A percentile compares a stretch with the other conserved stretches of the same genome.
These are phyloP conservation scores for Leucocoprinus sp. DNA, from an alignment of 768 basidiomycete genomes.

Conservation along the genomic window DNA sequence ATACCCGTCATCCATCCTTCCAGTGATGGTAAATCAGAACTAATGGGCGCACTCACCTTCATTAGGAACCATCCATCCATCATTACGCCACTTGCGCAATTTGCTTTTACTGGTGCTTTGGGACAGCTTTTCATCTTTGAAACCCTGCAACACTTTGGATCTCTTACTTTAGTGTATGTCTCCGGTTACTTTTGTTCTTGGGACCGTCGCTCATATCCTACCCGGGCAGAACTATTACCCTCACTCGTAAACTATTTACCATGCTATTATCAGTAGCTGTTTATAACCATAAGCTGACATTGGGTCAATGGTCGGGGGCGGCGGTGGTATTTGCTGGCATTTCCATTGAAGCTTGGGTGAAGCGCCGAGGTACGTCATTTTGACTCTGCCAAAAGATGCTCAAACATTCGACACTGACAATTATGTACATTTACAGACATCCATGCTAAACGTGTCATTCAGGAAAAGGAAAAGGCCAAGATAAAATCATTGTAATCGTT, in stretches of 20 bases:
- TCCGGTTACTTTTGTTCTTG: conserved; percentile 8
- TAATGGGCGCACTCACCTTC: conserved; percentile 63
- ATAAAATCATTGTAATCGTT: conserved; percentile 63
- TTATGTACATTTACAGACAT: conserved; percentile 42
- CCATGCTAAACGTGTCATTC: conserved; percentile 69
- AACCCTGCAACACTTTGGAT: conserved; percentile 87
- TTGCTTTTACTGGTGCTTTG: conserved; percentile 83
- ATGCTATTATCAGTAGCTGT: conserved; percentile 94
- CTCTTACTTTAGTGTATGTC: conserved; percentile 73
- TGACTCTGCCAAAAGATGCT: conserved; percentile 10
- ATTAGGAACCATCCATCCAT: conserved; percentile 72
- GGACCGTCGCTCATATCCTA: no score
- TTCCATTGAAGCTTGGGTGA: conserved; percentile 86
- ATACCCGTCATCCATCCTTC: conserved; percentile 79
- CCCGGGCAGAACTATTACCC: conserved; percentile 74
- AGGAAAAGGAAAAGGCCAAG: conserved; percentile 78
- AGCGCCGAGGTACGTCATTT: conserved; percentile 61
- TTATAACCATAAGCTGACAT: conserved; percentile 78
- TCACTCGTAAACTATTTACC: conserved; percentile 95
- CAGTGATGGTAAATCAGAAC: conserved; percentile 49
- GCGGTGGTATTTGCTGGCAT: conserved; percentile 93
- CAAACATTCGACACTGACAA: conserved; percentile 4
- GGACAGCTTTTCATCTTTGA: conserved; percentile 98
- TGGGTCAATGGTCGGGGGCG: conserved; percentile 91
- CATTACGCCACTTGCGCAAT: conserved; percentile 66